Conservation (phyloP, 768 basidiomycete genomes). For the Russula compacta region DNA sequence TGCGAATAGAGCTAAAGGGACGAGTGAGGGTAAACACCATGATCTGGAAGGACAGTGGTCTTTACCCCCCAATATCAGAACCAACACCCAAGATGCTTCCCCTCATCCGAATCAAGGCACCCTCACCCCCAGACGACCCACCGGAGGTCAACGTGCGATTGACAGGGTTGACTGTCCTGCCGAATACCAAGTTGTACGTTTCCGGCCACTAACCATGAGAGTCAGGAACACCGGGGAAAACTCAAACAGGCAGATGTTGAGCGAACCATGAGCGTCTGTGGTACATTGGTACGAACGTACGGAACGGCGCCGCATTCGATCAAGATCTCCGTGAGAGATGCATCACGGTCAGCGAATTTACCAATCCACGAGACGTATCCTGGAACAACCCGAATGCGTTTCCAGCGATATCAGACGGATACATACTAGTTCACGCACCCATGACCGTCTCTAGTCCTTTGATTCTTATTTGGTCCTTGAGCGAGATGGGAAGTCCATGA, state of each 20-base stretch:
- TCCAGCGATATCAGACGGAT: background rate
- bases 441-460: conserved; percentile 53
- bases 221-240: background rate
- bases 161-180: conserved; percentile 66
- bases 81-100: conserved; percentile 55
- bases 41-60: background rate
- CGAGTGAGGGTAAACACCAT: background rate
- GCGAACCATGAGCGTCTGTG: conserved; percentile 45
- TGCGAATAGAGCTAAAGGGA: conserved; percentile 52
- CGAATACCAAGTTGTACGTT: conserved; percentile 71
- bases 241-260: background rate
- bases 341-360: conserved; percentile 36
- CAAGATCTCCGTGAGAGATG: conserved; percentile 44
- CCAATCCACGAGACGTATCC: conserved; percentile 52
- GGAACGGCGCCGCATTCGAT: conserved; percentile 48
- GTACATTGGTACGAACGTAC: conserved; percentile 48
- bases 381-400: conserved; percentile 17
- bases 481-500: conserved; percentile 38
- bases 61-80: conserved; percentile 72
- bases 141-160: conserved; percentile 65
- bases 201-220: conserved; percentile 52
- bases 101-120: conserved; percentile 55
- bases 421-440: conserved; percentile 30
- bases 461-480: conserved; percentile 46
- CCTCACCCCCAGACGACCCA: conserved; percentile 84